Evolutionary conservation across 2,329 filamentous ascomycete species (phyloP).

Genomic region (Elsinoe ampelina): DNA sequence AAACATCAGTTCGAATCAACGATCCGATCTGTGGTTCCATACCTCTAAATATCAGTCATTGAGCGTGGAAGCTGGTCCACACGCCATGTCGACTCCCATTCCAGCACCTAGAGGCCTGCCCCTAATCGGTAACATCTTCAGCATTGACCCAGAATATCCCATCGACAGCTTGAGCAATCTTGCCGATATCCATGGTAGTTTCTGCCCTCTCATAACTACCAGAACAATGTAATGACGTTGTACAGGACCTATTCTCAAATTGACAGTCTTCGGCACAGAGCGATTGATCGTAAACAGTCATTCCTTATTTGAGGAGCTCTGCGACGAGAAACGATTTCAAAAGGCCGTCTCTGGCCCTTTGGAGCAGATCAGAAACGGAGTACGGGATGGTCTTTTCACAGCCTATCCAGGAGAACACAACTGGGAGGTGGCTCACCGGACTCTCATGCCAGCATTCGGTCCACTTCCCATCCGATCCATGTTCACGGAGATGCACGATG

Average conservation of each 20-base stretch:
- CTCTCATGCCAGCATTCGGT: constrained; percentile 40
- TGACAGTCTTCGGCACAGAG: constrained; percentile 16
- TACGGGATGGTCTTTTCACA: constrained; percentile 36
- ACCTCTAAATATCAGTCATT: too few relatives aligned
- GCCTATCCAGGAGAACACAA: constrained; percentile 30
- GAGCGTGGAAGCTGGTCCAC: too few relatives aligned
- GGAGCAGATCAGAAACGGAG: constrained; percentile 48
- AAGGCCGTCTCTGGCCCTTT: constrained; percentile 48
- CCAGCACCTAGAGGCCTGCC: constrained; percentile 56
- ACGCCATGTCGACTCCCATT: constrained; percentile 37
- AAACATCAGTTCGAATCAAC: too few relatives aligned
- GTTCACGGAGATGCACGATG: constrained; percentile 33
- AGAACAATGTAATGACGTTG: neutral
- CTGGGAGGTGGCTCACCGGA: constrained; percentile 34
- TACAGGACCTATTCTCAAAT: constrained; percentile 17
- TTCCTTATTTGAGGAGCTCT: constrained; percentile 31
- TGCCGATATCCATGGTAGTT: constrained; percentile 18
- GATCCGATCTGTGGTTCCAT: too few relatives aligned
- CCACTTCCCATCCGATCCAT: constrained; percentile 36
- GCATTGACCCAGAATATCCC: constrained; percentile 53
- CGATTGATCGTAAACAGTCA: constrained; percentile 20
- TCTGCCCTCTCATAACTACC: too few relatives aligned
- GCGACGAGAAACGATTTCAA: constrained; percentile 40
- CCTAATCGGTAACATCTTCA: constrained; percentile 55
- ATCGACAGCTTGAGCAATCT: constrained; percentile 47